Evolutionary conservation across 305 asterid species (phyloP), one percentile per base, ranked within the genome.

Genomic region (Euphrasia arctica): DNA sequence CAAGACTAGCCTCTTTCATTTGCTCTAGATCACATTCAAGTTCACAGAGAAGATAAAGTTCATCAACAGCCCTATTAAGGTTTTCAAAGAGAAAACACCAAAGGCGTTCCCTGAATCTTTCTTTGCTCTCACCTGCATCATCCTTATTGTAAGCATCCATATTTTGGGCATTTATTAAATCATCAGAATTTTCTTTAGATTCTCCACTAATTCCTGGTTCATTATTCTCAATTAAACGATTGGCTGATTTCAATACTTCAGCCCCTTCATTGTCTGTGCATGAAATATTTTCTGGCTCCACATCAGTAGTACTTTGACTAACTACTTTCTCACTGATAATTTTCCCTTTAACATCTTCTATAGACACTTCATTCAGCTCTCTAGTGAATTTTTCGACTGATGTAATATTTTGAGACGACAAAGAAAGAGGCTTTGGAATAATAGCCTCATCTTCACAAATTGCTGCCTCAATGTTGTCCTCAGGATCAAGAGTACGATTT

Each of bases 51-150:
- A 94, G 93, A 80, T 94, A 94, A 62, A 94, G 96, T 80, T 94
- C 98, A 78, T 94, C 98, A 45, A 94, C 82, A 59, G 99, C 90
- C 81, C 97, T 81, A 78, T 90, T 88, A 70, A 94, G 97, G 72
- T 89, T 94, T 79, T 94, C 99, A 80, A 94, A 94, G 47, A 94
- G 99, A 83, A 90, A 94, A 81, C 96, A 82, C 99, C 99, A 94
- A 66, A 94, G 96, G 36, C 99, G 96, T 68, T 94, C 95, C 82
- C 99, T 79, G 72, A 94, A 94, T 80, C 99, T 85, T 84, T 88
- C 98, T 75, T 88, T 94, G 82, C 95, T 82, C 78, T 88, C 98
- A 63, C 75, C 79, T 51, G 72, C 66, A 57, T 62, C 83, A 71
- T 76, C 79, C 62, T 74, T 75, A 77, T 70, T 77, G 64, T 64